Evolutionary conservation across 177 flowering plant species (phyloP), one percentile per base, ranked within the genome.

Genomic region (Vitis hybrid): DNA sequence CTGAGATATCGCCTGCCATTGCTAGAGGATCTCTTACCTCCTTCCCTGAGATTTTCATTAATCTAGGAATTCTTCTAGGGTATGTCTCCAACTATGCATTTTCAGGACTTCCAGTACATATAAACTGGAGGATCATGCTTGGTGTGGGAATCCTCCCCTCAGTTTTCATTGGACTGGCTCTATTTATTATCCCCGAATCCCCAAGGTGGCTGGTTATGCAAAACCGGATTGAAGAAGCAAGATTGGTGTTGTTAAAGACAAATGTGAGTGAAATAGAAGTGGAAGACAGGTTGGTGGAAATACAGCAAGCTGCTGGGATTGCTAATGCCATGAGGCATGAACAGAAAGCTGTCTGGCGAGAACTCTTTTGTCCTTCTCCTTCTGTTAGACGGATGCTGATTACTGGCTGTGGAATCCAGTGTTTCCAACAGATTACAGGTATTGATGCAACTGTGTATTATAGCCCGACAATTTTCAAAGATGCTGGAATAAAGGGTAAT

Each of bases 121-220:
- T 67, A 51, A 79, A 27, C 71, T 83, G 88, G 88, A 68, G 87
- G 18, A 21, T 84, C 53, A 84, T 84, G 86, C 86, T 85, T 71
- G 88, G 71, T 55, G 83, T 81, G n/a, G 86, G 88, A 20, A 73
- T 83, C 58, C 72, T 84, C 59, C 88, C 86, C 2, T 85, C 84
- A 1, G 61, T 83, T 3, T 79, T 85, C n/a, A 76, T 85, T 24
- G 82, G 72, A 12, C 71, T 78, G 52, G 86, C 83, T 2, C 64
- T 85, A 2, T 81, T 77, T 41, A 56, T 82, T 14, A 80, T 84
- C 56, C 87, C 85, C 0, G 85, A 82, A 73, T 84, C 88, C 4
- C 84, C 88, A 1, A 73, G 88, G 66, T 84, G 88, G 88, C 58
- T 83, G 55, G 84, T 81, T 13, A 77, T 81, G 86, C 74, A 76